A percentile compares a stretch with the other conserved stretches of the same genome.
Conservation (phyloP, 1,284 basidiomycete species). For the Cystobasidium slooffiae region DNA sequence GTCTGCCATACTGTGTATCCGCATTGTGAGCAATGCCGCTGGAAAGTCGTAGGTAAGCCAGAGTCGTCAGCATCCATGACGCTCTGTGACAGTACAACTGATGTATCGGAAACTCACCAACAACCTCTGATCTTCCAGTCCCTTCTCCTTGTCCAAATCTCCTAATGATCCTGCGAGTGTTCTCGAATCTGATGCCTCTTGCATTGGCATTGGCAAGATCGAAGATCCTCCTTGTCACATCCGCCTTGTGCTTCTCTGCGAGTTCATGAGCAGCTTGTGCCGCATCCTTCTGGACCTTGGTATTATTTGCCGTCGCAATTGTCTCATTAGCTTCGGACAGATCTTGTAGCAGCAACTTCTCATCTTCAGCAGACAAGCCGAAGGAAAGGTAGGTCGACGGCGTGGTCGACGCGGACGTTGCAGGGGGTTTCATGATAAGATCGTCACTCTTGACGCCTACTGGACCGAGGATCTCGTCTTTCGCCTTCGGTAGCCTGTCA, state of each 20-base stretch:
- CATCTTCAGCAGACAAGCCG: conserved; percentile 64
- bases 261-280: conserved; percentile 45
- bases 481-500: conserved; percentile 1
- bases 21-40: conserved; percentile 85
- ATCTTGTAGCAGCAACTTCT: conserved; percentile 64
- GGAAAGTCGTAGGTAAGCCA: conserved; percentile 36
- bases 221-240: conserved; percentile 70
- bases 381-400: conserved; percentile 62
- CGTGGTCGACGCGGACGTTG: background rate
- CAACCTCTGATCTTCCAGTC: conserved; percentile 81
- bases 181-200: conserved; percentile 80
- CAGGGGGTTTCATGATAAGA: background rate
- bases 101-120: conserved; percentile 65
- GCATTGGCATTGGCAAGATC: conserved; percentile 88
- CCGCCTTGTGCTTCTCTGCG: conserved; percentile 66
- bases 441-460: conserved; percentile 1
- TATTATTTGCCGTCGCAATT: conserved; percentile 13
- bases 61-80: conserved; percentile 26
- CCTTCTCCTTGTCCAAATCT: conserved; percentile 77
- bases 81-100: conserved; percentile 1
- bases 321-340: conserved; percentile 62
- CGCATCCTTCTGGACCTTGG: conserved; percentile 46
- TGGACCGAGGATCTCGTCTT: conserved; percentile 16
- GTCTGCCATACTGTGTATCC: conserved; percentile 78
- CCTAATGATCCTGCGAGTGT: conserved; percentile 75